Evolutionary conservation across 345 rosid genomes (phyloP).

Genomic region (Capsella bursapastoris): DNA sequence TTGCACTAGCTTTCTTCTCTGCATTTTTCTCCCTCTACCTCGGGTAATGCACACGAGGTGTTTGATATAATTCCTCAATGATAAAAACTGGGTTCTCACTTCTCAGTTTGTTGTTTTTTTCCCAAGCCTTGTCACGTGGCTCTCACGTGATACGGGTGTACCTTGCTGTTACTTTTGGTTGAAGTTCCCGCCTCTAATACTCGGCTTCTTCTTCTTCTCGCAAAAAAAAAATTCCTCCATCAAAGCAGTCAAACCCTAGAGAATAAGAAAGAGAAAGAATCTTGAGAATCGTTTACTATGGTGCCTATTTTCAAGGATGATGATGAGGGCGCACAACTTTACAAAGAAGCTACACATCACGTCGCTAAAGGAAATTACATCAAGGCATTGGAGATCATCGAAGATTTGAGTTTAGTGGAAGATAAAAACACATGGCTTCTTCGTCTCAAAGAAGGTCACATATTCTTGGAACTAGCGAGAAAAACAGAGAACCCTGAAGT

Average conservation of each 20-base stretch:
- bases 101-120: neutral
- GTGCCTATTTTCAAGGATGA: neutral
- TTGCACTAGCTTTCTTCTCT: constrained; percentile 37
- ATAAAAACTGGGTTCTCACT: neutral
- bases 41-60: constrained; percentile 14
- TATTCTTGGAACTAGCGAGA: neutral
- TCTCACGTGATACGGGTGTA: constrained; percentile 18
- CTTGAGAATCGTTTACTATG: constrained; percentile 14
- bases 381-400: constrained; percentile 21
- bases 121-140: constrained; percentile 5
- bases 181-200: constrained; percentile 5
- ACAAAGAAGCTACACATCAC: neutral
- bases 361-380: neutral
- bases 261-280: constrained; percentile 21
- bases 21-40: constrained; percentile 37
- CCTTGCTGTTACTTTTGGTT: constrained; percentile 10
- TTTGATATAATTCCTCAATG: constrained; percentile 19
- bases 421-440: neutral
- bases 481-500: neutral
- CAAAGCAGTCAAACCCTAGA: neutral
- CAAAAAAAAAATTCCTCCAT: neutral
- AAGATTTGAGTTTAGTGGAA: neutral
- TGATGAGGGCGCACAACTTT: neutral
- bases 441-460: neutral
- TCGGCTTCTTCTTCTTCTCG: neutral